A percentile compares a stretch with the other conserved stretches of the same genome.
Evolutionary conservation across 2,329 filamentous ascomycete species (phyloP).

Genomic region (Clonostachys chloroleuca): DNA sequence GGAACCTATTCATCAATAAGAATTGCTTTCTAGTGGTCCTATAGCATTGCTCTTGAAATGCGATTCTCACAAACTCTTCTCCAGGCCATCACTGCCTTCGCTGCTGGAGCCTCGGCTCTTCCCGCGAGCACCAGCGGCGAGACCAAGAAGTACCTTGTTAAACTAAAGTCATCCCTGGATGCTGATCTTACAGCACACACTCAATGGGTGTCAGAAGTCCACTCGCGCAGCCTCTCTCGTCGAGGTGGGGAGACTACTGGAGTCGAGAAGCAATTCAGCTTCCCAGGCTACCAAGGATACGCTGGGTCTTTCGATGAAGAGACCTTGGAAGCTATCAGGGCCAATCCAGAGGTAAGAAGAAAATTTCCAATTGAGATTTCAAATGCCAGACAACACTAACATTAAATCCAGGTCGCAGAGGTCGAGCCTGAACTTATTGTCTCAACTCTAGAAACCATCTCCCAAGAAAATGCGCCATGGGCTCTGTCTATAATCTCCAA

Average conservation of each 20-base stretch:
- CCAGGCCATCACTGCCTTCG: slow-evolving; percentile 1
- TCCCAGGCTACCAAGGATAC: slow-evolving; percentile 1
- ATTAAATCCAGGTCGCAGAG: background rate
- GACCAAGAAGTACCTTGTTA: slow-evolving; percentile 46
- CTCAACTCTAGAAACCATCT: background rate
- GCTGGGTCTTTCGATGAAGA: slow-evolving; percentile 3
- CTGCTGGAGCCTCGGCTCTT: slow-evolving; percentile 17
- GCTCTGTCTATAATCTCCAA: slow-evolving; percentile 24
- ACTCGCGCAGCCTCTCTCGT: slow-evolving; percentile 47
- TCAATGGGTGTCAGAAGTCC: slow-evolving; percentile 40
- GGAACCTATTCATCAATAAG: too few species aligned
- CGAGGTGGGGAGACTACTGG: slow-evolving; percentile 28
- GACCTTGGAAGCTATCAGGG: slow-evolving; percentile 3
- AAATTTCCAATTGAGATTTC: too few species aligned
- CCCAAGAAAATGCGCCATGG: slow-evolving; percentile 13
- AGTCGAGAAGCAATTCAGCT: slow-evolving; percentile 15
- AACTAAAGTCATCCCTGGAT: slow-evolving; percentile 46
- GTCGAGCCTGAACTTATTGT: slow-evolving; percentile 1
- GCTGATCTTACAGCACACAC: slow-evolving; percentile 37
- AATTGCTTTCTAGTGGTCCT: too few species aligned
- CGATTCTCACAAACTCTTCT: too few species aligned
- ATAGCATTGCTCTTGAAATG: too few species aligned
- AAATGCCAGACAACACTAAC: too few species aligned
- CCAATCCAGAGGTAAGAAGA: background rate
- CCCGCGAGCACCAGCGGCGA: slow-evolving; percentile 1